These are phyloP conservation scores for Bonnemaisonia californica DNA, from an alignment of 31 red algal species.

Conservation along the genomic window DNA sequence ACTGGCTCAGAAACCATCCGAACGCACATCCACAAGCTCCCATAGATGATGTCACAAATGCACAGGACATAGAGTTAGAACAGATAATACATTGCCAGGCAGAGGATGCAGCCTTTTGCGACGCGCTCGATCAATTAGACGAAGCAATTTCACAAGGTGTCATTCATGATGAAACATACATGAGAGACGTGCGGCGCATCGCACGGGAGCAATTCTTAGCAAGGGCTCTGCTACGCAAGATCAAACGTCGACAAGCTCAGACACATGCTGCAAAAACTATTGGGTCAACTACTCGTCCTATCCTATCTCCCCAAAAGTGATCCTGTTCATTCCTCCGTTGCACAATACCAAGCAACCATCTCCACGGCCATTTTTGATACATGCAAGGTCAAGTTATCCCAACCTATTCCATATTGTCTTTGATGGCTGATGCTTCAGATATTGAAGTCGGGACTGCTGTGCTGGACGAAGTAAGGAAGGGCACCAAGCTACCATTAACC, in stretches of 20 bases:
- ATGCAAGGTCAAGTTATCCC: too few species aligned
- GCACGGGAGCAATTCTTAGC: constrained; percentile 20
- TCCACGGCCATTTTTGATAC: too few species aligned
- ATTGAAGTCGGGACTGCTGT: too few species aligned
- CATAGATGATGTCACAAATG: constrained; percentile 11
- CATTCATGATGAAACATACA: constrained; percentile 31
- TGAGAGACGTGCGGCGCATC: constrained; percentile 21
- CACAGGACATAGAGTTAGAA: constrained; percentile 6
- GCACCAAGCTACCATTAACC: constrained; percentile 72
- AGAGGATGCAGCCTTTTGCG: constrained; percentile 21
- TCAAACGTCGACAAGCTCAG: not conserved
- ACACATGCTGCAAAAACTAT: too few species aligned
- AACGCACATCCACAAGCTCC: not conserved
- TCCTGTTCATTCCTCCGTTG: too few species aligned
- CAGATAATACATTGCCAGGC: constrained; percentile 22
- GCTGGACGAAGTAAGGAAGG: constrained; percentile 52
- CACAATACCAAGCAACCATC: too few species aligned
- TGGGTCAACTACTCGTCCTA: too few species aligned
- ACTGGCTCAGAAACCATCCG: constrained; percentile 10
- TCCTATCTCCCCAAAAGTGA: too few species aligned
- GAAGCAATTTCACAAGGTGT: constrained; percentile 32
- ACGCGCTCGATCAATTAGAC: constrained; percentile 35
- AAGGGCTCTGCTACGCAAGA: not conserved
- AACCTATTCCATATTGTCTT: too few species aligned
- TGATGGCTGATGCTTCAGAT: too few species aligned